Evolutionary conservation across 2,329 filamentous ascomycete genomes (phyloP), one percentile per base, ranked within the genome.

Genomic region (Tolypocladium endophyticum): DNA sequence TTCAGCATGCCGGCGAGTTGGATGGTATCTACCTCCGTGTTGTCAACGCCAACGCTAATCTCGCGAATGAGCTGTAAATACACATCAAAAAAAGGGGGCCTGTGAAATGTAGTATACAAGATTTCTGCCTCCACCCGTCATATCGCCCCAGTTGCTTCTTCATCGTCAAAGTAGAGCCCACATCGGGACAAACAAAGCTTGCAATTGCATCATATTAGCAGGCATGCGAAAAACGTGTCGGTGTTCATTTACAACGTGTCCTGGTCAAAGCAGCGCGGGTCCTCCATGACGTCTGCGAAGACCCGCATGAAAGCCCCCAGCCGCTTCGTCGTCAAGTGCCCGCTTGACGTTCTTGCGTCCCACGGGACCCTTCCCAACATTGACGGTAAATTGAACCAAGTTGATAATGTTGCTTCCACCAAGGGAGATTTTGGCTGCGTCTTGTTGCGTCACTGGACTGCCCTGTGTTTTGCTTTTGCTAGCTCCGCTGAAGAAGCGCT

Each of bases 401-500:
- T 85, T 77, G 59, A 84, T 73, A 39, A 74, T 77, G 65, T 77
- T 79, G 28, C 73, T 68, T 41, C 72, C 71, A 11, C 78, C 77
- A 36, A 81, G 69, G 8, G 72, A 71, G 36, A 81, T 61, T 60
- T 74, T 77, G 25, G 64, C 64, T 5, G 79, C 78, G 58, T 77
- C 67, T 4, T 71, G 69, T 6, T 73, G 64, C 8, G 72, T 72
- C 50, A 79, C 65, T 45, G 76, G 74, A 56, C 65, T 64, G 56
- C 64, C 58, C 56, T 65, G 56, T 55, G 67, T 62, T 33, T 71
- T 66, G 56, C 67, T 68, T 25, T 70, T 66, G 56, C 66, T 68
- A 12, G 74, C 74, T 20, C 68, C 66, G 11, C 72, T 76, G 63
- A 88, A 85, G 64, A 87, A 82, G 2, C 67, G 71, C 67, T 87